These are phyloP conservation scores for Tetrahymena thermophila DNA, from an alignment of 73 alveolate genomes.

Conservation along the genomic window DNA sequence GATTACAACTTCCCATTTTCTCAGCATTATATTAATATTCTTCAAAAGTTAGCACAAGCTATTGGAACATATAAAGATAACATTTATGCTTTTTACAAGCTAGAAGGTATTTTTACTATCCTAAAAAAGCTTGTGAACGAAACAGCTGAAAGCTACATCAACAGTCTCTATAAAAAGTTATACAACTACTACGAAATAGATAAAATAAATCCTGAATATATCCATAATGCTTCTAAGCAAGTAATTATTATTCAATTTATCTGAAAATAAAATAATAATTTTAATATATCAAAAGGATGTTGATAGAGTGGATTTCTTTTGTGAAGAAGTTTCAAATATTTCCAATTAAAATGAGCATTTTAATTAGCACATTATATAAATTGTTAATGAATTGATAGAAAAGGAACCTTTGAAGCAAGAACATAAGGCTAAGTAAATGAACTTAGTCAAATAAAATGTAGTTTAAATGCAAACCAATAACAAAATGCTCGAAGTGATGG, in stretches of 20 bases:
- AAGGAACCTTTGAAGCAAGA: not conserved
- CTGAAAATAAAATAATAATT: no score
- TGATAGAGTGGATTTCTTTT: not conserved
- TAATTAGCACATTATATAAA: not conserved
- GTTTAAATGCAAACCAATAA: not conserved
- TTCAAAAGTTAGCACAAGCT: not conserved
- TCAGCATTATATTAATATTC: not conserved
- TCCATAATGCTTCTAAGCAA: not conserved
- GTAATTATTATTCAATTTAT: not conserved
- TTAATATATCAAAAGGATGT: not conserved
- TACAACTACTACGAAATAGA: not conserved
- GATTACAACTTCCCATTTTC: not conserved
- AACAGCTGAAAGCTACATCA: not conserved
- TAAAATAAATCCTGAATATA: not conserved
- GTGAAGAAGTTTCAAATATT: not conserved
- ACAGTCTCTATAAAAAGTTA: not conserved
- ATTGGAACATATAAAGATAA: not conserved
- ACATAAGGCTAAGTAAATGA: not conserved
- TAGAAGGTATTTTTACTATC: not conserved
- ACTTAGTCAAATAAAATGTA: not conserved
- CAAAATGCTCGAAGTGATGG: not conserved
- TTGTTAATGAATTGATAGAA: not conserved
- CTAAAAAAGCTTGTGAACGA: not conserved
- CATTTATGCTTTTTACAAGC: not conserved
- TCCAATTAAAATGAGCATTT: not conserved